Evolutionary conservation across 164 flowering plant genomes (phyloP).

Genomic region (Vitis vinifera): DNA sequence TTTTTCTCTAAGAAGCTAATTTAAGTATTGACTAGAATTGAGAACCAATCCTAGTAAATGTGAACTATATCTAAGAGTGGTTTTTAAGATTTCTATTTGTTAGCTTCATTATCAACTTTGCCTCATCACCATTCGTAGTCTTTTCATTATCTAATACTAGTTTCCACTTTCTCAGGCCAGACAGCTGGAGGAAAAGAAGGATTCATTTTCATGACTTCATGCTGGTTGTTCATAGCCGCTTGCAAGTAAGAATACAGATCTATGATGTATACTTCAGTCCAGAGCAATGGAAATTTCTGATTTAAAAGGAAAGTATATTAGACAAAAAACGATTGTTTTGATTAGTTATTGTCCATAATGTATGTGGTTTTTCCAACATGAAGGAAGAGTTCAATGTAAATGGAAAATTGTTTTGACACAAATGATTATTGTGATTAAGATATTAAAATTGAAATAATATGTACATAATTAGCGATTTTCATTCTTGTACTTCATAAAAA

Average conservation of each 20-base stretch:
- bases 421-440: too few species aligned
- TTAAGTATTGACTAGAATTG: neutral
- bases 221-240: conserved; percentile 90
- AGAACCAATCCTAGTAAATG: neutral
- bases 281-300: too few species aligned
- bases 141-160: neutral
- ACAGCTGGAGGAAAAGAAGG: conserved; percentile 89
- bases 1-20: neutral
- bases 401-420: too few species aligned
- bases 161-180: conserved; percentile 50
- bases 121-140: neutral
- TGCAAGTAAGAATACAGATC: conserved; percentile 59
- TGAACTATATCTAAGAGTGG: neutral
- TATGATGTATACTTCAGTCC: too few species aligned
- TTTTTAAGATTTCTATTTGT: neutral
- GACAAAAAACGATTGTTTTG: neutral
- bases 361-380: too few species aligned
- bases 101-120: neutral
- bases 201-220: conserved; percentile 99
- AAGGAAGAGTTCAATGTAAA: too few species aligned
- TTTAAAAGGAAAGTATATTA: neutral
- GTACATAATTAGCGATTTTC: neutral
- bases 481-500: neutral
- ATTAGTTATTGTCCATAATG: neutral
- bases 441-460: too few species aligned